A percentile compares a stretch with the other conserved stretches of the same genome.
Evolutionary conservation across 495 filamentous ascomycete genomes (phyloP).

Genomic region (Trypethelium eluteriae): DNA sequence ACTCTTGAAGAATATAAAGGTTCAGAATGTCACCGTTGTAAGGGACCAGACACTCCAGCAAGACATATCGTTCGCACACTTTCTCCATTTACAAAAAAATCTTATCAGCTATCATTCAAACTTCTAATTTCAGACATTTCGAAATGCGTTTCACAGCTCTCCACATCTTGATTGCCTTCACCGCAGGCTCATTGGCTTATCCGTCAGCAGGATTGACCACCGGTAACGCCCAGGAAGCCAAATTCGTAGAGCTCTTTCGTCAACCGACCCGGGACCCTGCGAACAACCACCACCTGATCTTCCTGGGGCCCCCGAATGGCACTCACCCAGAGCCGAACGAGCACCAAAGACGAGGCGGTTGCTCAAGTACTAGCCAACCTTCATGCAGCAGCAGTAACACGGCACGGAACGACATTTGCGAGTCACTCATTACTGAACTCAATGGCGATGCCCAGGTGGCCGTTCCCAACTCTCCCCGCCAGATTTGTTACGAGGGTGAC

Average conservation of each 20-base stretch:
- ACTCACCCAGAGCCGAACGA: background rate
- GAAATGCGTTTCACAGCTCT: background rate
- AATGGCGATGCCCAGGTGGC: background rate
- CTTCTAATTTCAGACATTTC: background rate
- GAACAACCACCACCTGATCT: background rate
- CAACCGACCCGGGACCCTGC: background rate
- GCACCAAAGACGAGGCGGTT: background rate
- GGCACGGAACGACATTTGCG: background rate
- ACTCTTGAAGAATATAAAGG: background rate
- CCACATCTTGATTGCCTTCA: background rate
- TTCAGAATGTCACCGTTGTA: background rate
- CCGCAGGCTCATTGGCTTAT: background rate
- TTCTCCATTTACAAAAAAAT: background rate
- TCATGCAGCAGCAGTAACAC: background rate
- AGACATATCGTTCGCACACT: background rate
- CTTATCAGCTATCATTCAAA: background rate
- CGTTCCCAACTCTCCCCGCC: background rate
- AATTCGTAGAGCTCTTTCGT: background rate
- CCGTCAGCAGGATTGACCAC: background rate
- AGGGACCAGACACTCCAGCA: background rate
- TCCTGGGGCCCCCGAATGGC: background rate
- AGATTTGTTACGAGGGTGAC: slow-evolving; percentile 2
- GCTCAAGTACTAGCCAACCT: background rate
- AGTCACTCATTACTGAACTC: background rate
- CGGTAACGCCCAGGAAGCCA: background rate